Evolutionary conservation across 306 rosid species (phyloP).

Genomic region (Vachellia collinsii): DNA sequence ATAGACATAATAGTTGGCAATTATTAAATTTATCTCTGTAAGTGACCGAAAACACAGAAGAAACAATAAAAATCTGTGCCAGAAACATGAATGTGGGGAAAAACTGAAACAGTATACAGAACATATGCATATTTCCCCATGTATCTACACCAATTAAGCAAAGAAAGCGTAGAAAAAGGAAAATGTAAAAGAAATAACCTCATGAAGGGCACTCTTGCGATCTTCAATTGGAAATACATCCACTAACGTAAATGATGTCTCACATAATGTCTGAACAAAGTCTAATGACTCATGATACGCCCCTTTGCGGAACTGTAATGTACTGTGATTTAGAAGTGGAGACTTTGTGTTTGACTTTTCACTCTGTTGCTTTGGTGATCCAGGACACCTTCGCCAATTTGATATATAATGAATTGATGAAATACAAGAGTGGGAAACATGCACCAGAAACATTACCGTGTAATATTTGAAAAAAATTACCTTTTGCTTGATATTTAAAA

Average conservation of each 20-base stretch:
- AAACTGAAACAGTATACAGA: conserved; percentile 12
- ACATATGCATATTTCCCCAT: conserved; percentile 16
- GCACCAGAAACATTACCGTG: conserved; percentile 22
- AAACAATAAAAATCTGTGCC: conserved; percentile 36
- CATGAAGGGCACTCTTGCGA: too few species aligned
- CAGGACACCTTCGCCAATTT: conserved; percentile 65
- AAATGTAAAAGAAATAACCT: too few species aligned
- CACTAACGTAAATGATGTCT: too few species aligned
- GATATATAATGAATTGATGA: background rate
- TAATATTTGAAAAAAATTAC: conserved; percentile 22
- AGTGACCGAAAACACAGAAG: conserved; percentile 68
- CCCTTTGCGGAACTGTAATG: too few species aligned
- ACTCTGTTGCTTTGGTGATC: too few species aligned
- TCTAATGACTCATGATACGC: too few species aligned
- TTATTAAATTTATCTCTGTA: conserved; percentile 79
- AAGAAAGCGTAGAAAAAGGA: conserved; percentile 41
- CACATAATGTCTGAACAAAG: too few species aligned
- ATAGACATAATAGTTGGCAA: conserved; percentile 36
- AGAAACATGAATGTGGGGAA: conserved; percentile 23
- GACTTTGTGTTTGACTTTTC: too few species aligned
- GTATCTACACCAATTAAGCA: conserved; percentile 28
- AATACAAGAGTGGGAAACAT: conserved; percentile 30
- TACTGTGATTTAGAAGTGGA: too few species aligned
- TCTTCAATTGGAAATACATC: too few species aligned
- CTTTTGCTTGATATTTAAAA: conserved; percentile 18